Percentiles rank a stretch among this genome's conserved stretches.
Conservation (phyloP, 139 green algal species). For the Closterium sp. region DNA sequence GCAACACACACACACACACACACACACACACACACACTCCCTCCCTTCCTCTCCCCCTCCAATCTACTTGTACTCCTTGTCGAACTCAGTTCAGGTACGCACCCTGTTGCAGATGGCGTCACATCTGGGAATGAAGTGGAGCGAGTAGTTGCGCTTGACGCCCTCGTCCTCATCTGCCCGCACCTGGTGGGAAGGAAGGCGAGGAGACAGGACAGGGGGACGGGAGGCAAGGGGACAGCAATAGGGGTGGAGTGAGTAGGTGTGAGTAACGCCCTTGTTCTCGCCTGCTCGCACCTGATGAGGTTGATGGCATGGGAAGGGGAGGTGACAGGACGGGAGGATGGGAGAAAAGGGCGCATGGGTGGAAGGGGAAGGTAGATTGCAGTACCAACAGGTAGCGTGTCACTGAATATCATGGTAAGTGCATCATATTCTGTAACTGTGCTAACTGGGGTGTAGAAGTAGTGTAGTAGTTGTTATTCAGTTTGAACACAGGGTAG, state of each 20-base stretch:
- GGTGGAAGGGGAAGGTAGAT: too few relatives aligned
- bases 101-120: conserved; percentile 69
- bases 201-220: neutral
- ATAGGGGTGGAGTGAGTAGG: conserved; percentile 70
- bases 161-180: conserved; percentile 12
- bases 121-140: conserved; percentile 73
- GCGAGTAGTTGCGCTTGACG: conserved; percentile 51
- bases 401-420: too few relatives aligned
- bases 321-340: neutral
- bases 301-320: neutral
- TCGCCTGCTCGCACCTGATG: neutral
- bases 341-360: neutral
- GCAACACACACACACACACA: too few relatives aligned
- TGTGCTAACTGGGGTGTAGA: too few relatives aligned
- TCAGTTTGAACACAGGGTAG: too few relatives aligned
- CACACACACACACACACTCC: too few relatives aligned
- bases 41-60: too few relatives aligned
- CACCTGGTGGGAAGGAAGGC: neutral
- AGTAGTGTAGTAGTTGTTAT: too few relatives aligned
- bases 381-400: too few relatives aligned
- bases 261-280: neutral
- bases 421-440: too few relatives aligned
- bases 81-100: neutral
- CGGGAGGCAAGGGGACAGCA: conserved; percentile 54
- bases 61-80: too few relatives aligned